phyloP scores from a whole-genome alignment of 164 flowering plant genomes.

The Vitis amurensis region DNA sequence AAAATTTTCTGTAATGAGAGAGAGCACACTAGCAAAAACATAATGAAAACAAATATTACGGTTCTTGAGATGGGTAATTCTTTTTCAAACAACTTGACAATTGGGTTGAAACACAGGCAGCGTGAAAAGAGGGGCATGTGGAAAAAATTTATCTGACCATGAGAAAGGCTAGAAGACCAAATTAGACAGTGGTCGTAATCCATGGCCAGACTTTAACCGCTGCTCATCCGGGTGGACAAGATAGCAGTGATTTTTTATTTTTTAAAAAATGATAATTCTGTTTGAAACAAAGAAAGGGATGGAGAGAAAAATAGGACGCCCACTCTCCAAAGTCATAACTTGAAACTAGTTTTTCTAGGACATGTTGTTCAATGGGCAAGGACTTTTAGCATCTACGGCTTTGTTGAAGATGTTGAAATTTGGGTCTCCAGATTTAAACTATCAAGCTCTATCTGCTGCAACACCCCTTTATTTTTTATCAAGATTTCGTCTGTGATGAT shows the following conservation, averaged over 20 bases:
- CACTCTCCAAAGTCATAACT: neutral
- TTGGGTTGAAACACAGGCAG: too few relatives aligned
- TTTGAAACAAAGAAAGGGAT: neutral
- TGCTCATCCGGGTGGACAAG: too few relatives aligned
- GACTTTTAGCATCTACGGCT: constrained; percentile 11
- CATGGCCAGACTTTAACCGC: neutral
- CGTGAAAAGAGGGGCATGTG: too few relatives aligned
- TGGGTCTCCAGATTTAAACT: too few relatives aligned
- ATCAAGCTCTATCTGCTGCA: neutral
- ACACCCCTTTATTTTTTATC: neutral
- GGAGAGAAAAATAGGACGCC: neutral
- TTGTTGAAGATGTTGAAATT: constrained; percentile 14
- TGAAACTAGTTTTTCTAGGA: neutral
- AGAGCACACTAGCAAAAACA: too few relatives aligned
- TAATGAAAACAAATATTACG: too few relatives aligned
- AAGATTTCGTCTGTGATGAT: constrained; percentile 4
- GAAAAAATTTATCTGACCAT: too few relatives aligned
- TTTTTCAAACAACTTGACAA: too few relatives aligned
- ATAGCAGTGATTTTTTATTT: too few relatives aligned
- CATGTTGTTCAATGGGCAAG: neutral
- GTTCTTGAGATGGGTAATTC: too few relatives aligned
- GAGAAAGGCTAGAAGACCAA: neutral
- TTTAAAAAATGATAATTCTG: neutral
- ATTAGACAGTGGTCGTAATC: neutral
- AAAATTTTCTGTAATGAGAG: too few relatives aligned